phyloP scores from a whole-genome alignment of 805 yeast genomes.

The Candida coquimbonensis region DNA sequence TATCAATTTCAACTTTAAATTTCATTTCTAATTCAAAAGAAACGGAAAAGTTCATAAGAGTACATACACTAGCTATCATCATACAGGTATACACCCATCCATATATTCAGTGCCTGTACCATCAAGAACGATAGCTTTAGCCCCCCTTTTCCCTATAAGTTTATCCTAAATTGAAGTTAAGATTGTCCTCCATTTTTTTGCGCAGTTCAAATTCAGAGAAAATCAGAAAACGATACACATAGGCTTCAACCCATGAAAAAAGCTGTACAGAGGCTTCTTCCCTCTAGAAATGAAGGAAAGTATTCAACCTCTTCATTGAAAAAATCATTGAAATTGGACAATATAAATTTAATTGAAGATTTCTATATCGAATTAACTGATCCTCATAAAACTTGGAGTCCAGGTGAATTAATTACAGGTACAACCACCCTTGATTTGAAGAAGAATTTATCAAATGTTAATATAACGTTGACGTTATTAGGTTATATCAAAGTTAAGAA shows the following conservation, averaged over 20 bases:
- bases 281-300: conserved; percentile 11
- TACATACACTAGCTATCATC: no score
- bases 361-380: conserved; percentile 65
- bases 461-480: conserved; percentile 44
- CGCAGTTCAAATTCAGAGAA: no score
- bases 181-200: no score
- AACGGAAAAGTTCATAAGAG: no score
- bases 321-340: conserved; percentile 20
- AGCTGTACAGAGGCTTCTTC: conserved; percentile 22
- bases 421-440: conserved; percentile 50
- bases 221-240: neutral
- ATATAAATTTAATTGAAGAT: conserved; percentile 41
- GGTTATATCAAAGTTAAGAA: conserved; percentile 51
- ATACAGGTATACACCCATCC: no score
- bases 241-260: conserved; percentile 15
- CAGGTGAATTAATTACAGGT: conserved; percentile 72
- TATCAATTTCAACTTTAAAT: no score
- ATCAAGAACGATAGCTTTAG: no score
- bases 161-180: no score
- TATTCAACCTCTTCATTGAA: conserved; percentile 12
- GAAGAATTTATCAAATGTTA: conserved; percentile 47
- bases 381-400: conserved; percentile 72
- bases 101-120: no score
- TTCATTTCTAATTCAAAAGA: no score
- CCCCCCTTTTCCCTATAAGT: no score